Percentiles rank a stretch among this genome's conserved stretches.
Evolutionary conservation across 1,284 basidiomycete species (phyloP).

Genomic region (Melampsora americana): DNA sequence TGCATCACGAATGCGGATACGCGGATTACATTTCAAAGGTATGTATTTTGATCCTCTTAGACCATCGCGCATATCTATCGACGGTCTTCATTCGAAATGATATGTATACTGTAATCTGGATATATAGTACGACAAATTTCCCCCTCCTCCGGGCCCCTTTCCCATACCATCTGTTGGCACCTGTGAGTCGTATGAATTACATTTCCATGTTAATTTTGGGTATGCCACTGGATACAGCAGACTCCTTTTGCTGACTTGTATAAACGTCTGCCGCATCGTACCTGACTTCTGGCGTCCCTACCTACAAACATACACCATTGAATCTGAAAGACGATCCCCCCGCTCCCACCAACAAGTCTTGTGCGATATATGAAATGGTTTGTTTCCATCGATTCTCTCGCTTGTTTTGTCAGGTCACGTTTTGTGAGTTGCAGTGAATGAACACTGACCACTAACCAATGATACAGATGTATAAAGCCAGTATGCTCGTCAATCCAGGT

Average conservation of each 20-base stretch:
- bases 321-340: background rate
- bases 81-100: background rate
- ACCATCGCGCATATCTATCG: background rate
- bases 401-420: background rate
- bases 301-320: background rate
- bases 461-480: conserved; percentile 20
- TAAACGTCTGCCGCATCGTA: too few species aligned
- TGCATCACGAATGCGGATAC: conserved; percentile 39
- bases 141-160: conserved; percentile 26
- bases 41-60: background rate
- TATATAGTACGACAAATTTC: conserved; percentile 23
- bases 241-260: background rate
- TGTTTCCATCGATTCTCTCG: background rate
- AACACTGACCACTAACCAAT: background rate
- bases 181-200: conserved; percentile 11
- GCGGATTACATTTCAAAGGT: conserved; percentile 40
- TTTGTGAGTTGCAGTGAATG: too few species aligned
- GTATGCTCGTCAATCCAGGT: conserved; percentile 27
- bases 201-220: background rate
- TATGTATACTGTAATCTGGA: background rate
- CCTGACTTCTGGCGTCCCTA: background rate
- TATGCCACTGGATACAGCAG: background rate
- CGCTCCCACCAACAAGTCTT: background rate
- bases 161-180: conserved; percentile 2
- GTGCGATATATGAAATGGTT: conserved; percentile 37